Base-by-base conservation (phyloP, 2,329 filamentous ascomycete genomes). In the Ophiostoma montium region DNA sequence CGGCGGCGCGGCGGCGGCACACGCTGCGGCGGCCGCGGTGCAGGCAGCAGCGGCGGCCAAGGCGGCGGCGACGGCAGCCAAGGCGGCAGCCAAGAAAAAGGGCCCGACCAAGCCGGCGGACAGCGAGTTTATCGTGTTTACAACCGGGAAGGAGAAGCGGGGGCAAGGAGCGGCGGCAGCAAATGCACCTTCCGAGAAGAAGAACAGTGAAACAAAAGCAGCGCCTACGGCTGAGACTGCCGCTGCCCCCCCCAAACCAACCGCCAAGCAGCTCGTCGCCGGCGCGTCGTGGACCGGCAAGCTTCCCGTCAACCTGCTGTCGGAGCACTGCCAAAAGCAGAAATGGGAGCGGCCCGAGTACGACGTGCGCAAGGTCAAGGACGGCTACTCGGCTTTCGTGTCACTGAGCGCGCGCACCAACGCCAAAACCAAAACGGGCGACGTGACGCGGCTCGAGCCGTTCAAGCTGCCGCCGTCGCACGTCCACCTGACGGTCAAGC, bases 211-310 rank as follows among this genome's bases (percentile, higher is more conserved):
- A n/a, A n/a, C n/a, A n/a, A n/a, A n/a, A n/a, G n/a, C n/a, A n/a
- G n/a, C n/a, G n/a, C n/a, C n/a, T n/a, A n/a, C n/a, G n/a, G n/a
- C n/a, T n/a, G n/a, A n/a, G n/a, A n/a, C n/a, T n/a, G n/a, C n/a
- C n/a, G n/a, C n/a, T n/a, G n/a, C n/a, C n/a, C 72, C 72, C 3
- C 74, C 74, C 0, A 78, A 80, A 57, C 78, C 76, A 13, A 80
- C 80, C 2, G 74, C 75, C 41, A 82, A 83, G 64, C 86, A 94
- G 57, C 70, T 98, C 56, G 94, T 98, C 60, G 92, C 88, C 38
- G 92, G 92, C 45, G 80, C 87, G 51, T 95, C 88, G 57, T 98
- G 92, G 92, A 98, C 92, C 0, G 92, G 92, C 36, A 98, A 98
- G 64, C 70, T 98, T 31, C 92, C 92, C 1, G 85, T 95, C 55